Evolutionary conservation across 202 grass and related monocot species (phyloP), one percentile per base, ranked within the genome.

Genomic region (Setaria italica): DNA sequence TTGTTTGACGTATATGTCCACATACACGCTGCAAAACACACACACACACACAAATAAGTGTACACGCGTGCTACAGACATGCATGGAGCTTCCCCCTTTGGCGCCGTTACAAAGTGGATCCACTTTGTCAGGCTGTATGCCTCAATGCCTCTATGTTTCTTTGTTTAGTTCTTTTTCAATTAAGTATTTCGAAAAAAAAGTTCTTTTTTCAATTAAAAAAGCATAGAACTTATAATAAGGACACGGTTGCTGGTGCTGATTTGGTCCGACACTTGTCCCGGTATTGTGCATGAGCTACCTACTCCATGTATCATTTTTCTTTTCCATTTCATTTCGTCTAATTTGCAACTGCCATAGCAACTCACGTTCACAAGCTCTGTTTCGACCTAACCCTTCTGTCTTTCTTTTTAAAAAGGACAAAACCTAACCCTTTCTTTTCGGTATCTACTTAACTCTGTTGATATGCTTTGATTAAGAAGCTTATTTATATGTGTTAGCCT

Each of bases 241-340:
- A 21, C 80, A 70, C 55, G 62, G 12, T 76, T 76, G 63, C 54
- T 11, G 46, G 15, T 63, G 80, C 80, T 90, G 80, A 70, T 87
- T 84, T 87, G 89, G 69, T 75, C 75, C 19, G 55, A 0, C 78
- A 80, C 51, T 14, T 70, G 54, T 64, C 77, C 71, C 56, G 25
- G 50, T 79, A 41, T 11, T 62, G 14, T 15, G 62, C 80, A 64
- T 76, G 85, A 56, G 29, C 35, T 76, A 84, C 81, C 85, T 64
- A 76, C 85, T 70, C 62, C 60, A 55, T 21, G 7, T 58, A 55
- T 79, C 35, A 6, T 17, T 67, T 67, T 57, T 5, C 70, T 29
- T 85, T 30, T 32, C 7, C 4, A 20, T 65, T 49, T 76, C 35
- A 30, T 60, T 1, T 77, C 46, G 43, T 83, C 53, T 3, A 29